Conservation (phyloP, 257 asterid species). For the Echites panduratus region DNA sequence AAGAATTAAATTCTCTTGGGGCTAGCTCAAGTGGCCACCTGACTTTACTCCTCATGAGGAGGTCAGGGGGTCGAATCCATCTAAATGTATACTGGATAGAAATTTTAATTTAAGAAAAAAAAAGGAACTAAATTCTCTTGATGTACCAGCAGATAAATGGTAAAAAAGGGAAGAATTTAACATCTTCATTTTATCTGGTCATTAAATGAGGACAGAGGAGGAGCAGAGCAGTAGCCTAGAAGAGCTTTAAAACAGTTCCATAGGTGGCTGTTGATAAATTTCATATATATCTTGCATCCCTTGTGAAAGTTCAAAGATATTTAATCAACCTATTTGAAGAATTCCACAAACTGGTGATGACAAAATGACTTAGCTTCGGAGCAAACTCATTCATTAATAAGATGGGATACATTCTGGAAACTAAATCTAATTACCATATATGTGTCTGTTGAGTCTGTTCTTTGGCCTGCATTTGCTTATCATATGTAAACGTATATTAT, state of each 20-base stretch:
- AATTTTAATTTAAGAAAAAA: too few relatives aligned
- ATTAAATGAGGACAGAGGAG: neutral
- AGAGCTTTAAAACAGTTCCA: neutral
- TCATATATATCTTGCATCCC: neutral
- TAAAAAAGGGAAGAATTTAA: neutral
- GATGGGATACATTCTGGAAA: neutral
- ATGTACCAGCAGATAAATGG: neutral
- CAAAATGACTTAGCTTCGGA: neutral
- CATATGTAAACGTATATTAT: too few relatives aligned
- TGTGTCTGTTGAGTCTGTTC: neutral
- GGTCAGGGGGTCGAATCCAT: too few relatives aligned
- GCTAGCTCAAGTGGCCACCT: too few relatives aligned
- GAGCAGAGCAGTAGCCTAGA: neutral
- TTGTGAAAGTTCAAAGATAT: neutral
- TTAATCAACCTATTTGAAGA: neutral
- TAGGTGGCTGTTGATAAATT: neutral
- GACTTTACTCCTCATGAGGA: too few relatives aligned
- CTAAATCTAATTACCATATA: neutral
- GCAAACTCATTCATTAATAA: neutral
- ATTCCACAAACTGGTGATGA: neutral
- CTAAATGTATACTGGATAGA: too few relatives aligned
- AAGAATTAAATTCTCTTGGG: slow-evolving; percentile 5
- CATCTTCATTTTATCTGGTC: neutral
- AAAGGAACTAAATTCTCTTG: slow-evolving; percentile 5
- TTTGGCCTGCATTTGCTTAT: too few relatives aligned